Evolutionary conservation across 2,329 filamentous ascomycete species (phyloP), one percentile per base, ranked within the genome.

Genomic region (Colletotrichum godetiae): DNA sequence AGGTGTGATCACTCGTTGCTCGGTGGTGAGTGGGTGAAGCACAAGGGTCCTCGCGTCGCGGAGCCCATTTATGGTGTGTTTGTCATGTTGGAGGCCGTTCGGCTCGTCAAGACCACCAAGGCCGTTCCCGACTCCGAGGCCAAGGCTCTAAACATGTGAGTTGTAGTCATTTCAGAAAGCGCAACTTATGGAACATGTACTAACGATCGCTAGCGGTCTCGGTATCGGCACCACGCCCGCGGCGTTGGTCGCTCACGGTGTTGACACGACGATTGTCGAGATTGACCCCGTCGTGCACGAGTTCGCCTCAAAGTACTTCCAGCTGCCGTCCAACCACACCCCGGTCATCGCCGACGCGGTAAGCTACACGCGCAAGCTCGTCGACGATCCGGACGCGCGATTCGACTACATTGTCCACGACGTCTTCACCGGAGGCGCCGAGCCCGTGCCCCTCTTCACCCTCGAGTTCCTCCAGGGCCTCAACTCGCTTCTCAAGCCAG

Each of bases 11-110:
- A 99, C 82, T 98, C 95, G 78, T 87, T 99, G 37, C 88, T 99
- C 1, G 97, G 97, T 53, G 97, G 97, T 46, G 94, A 98, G 82
- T 99, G 96, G 96, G 88, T 92, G 13, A 86, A 86, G 53, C 85
- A 83, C 76, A 73, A 68, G 55, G 92, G 80, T 73, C 87, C 83
- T 63, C 84, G 79, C 74, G 88, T 95, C 22, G 90, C 91, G 12
- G 97, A 99, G 82, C 95, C 96, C 0, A 94, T 99, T 68, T 99
- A 98, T 80, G 93, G 94, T 11, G 93, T 98, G n/a, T 99, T 99
- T 81, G 92, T 94, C 31, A 97, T 98, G 88, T 90, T 99, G 1
- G 97, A 99, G 82, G 95, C 96, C 4, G 93, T 98, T 7, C 90
- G 97, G 27, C 88, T 99, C 37, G 88, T 98, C 29, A 87, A 97